Conservation (phyloP, 148 eudicot species). For the Persicaria tinctoria region DNA sequence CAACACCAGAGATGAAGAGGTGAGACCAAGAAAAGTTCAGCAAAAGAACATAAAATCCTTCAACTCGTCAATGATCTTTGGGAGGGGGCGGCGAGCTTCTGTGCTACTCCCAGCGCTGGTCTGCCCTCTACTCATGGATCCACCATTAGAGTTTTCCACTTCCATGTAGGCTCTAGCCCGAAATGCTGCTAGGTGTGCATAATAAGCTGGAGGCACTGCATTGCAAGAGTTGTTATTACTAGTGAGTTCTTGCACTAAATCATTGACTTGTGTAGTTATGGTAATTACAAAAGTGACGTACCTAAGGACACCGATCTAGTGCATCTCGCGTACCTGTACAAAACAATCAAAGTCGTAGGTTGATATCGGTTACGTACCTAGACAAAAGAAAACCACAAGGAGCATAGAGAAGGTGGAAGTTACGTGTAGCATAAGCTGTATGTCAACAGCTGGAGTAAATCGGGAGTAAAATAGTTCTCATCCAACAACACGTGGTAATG, state of each 20-base stretch:
- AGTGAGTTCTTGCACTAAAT: no score
- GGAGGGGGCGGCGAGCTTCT: conserved; percentile 21
- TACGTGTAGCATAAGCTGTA: conserved; percentile 78
- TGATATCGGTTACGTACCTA: background rate
- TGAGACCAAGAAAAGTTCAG: background rate
- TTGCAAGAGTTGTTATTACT: background rate
- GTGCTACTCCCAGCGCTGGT: conserved; percentile 18
- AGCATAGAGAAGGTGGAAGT: background rate
- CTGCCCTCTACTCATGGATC: conserved; percentile 21
- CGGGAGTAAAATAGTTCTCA: conserved; percentile 63
- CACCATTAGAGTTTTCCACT: conserved; percentile 21
- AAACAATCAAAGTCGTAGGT: background rate
- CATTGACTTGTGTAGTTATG: background rate
- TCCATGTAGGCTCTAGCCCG: conserved; percentile 31
- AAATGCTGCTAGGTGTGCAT: conserved; percentile 33
- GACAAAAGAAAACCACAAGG: background rate
- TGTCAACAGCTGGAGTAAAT: conserved; percentile 52
- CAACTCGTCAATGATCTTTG: background rate
- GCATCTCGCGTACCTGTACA: conserved; percentile 73
- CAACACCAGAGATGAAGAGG: background rate
- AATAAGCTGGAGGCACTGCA: conserved; percentile 35
- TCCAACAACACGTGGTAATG: conserved; percentile 81
- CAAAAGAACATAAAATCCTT: background rate
- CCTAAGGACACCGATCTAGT: conserved; percentile 90
- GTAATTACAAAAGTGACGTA: conserved; percentile 7